Evolutionary conservation across 176 grass and related monocot species (phyloP).

Genomic region (Rhynchospora breviuscula): DNA sequence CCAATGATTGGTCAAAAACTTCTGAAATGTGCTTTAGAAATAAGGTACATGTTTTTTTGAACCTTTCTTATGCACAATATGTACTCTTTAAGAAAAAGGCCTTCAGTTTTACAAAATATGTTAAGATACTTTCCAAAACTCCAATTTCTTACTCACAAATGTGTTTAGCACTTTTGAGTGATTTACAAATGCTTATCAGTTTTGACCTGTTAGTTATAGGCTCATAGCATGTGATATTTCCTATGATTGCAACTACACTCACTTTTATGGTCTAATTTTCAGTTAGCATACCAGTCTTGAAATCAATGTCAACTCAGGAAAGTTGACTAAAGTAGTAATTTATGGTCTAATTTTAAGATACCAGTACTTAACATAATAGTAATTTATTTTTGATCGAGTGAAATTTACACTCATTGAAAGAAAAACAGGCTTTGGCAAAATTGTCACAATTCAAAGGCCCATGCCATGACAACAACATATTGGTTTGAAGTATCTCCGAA

Average conservation of each 20-base stretch:
- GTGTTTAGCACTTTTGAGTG: not conserved
- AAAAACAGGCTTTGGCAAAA: not conserved
- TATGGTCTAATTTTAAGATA: not conserved
- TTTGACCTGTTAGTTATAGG: not conserved
- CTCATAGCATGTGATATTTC: not conserved
- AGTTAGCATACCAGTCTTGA: not conserved
- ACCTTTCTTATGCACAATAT: not conserved
- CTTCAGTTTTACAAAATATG: not conserved
- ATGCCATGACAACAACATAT: not conserved
- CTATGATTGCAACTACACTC: not conserved
- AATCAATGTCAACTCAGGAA: not conserved
- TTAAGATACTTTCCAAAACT: not conserved
- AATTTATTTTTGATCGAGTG: not conserved
- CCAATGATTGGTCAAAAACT: constrained; percentile 71
- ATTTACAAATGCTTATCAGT: not conserved
- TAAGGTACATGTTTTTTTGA: constrained; percentile 47
- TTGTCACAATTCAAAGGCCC: not conserved
- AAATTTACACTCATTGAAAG: not conserved
- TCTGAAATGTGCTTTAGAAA: constrained; percentile 66
- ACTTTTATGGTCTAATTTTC: not conserved
- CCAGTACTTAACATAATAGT: not conserved
- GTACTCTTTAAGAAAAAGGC: not conserved
- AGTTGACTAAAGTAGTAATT: not conserved
- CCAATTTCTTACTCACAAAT: not conserved
- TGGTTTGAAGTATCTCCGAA: not conserved